phyloP scores from a whole-genome alignment of 495 filamentous ascomycete species.

The Penicillium cosmopolitanum region DNA sequence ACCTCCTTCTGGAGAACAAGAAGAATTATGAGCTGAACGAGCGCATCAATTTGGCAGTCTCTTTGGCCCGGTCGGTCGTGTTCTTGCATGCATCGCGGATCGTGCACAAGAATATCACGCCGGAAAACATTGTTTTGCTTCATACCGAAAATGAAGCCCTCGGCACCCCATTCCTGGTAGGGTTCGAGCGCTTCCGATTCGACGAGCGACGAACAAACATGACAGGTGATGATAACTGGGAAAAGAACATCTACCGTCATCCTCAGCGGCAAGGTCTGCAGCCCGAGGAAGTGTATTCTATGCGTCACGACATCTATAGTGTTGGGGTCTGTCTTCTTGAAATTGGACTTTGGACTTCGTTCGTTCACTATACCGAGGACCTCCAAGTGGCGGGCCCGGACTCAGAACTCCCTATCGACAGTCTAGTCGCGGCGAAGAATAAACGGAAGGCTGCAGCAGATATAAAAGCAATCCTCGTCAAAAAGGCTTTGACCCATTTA shows the following conservation, averaged over 20 bases:
- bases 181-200: slow-evolving; percentile 25
- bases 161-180: slow-evolving; percentile 8
- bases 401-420: slow-evolving; percentile 1
- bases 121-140: slow-evolving; percentile 12
- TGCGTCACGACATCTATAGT: slow-evolving; percentile 56
- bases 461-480: slow-evolving; percentile 46
- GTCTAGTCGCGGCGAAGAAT: slow-evolving; percentile 5
- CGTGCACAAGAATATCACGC: slow-evolving; percentile 15
- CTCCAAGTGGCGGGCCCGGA: neutral
- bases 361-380: slow-evolving; percentile 28
- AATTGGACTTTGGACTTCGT: slow-evolving; percentile 44
- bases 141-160: neutral
- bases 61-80: slow-evolving; percentile 5
- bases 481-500: slow-evolving; percentile 40
- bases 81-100: slow-evolving; percentile 12
- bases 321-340: slow-evolving; percentile 51
- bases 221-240: slow-evolving; percentile 37
- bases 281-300: slow-evolving; percentile 38
- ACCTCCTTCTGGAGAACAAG: neutral
- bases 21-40: neutral
- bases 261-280: slow-evolving; percentile 38
- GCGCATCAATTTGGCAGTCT: slow-evolving; percentile 2
- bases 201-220: slow-evolving; percentile 16
- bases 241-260: slow-evolving; percentile 46
- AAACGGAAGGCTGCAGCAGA: neutral